Evolutionary conservation across 331 rosid species (phyloP).

Genomic region (Malus hybrid): DNA sequence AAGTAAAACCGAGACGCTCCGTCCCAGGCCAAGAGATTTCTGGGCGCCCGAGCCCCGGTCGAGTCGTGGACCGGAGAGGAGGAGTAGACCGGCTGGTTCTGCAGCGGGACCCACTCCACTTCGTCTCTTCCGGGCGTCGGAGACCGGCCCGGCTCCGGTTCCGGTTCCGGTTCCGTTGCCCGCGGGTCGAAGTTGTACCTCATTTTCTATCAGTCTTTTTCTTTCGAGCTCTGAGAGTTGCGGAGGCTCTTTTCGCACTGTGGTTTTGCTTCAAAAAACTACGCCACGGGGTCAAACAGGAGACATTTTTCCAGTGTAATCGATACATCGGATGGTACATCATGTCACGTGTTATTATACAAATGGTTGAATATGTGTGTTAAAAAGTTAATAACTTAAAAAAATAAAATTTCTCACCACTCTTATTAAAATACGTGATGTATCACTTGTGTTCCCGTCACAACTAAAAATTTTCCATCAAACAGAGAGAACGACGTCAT

Average conservation of each 20-base stretch:
- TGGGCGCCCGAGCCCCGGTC: constrained; percentile 11
- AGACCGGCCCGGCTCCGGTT: constrained; percentile 37
- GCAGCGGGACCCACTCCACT: constrained; percentile 73
- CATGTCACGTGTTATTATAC: too few relatives aligned
- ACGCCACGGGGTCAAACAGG: too few relatives aligned
- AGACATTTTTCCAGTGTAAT: too few relatives aligned
- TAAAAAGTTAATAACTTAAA: too few relatives aligned
- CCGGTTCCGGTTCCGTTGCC: constrained; percentile 38
- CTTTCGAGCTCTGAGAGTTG: background rate
- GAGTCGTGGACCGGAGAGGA: constrained; percentile 14
- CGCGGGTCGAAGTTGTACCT: constrained; percentile 31
- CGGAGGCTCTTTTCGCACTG: background rate
- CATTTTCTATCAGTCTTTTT: constrained; percentile 22
- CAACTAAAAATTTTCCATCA: too few relatives aligned
- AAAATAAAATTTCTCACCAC: too few relatives aligned
- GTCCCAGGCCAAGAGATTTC: constrained; percentile 70
- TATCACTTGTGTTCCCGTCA: too few relatives aligned
- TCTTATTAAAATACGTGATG: too few relatives aligned
- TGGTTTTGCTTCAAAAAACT: background rate
- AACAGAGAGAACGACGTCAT: background rate
- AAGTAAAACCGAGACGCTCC: constrained; percentile 81
- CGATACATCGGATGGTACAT: too few relatives aligned
- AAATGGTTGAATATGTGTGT: too few relatives aligned
- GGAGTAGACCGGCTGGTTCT: constrained; percentile 62
- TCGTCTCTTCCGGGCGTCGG: constrained; percentile 50